These are phyloP conservation scores for Planoprotostelium fungivorum DNA, from an alignment of 78 protist species.

Conservation along the genomic window DNA sequence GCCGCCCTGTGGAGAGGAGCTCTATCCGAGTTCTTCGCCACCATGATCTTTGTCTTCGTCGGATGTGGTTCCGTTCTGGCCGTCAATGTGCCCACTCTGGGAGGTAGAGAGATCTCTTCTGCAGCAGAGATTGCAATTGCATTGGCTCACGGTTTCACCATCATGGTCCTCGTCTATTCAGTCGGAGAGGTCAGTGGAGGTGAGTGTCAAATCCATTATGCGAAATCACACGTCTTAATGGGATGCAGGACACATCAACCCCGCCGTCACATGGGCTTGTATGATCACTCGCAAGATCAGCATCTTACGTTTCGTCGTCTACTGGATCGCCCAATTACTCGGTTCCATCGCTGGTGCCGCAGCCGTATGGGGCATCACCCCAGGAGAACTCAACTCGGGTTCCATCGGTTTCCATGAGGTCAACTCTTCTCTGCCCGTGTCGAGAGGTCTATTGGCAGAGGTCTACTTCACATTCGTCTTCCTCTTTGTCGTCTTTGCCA, in stretches of 20 bases:
- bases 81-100: neutral
- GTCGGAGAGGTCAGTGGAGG: slow-evolving; percentile 6
- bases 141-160: slow-evolving; percentile 6
- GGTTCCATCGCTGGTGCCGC: slow-evolving; percentile 65
- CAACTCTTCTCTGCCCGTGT: neutral
- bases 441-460: neutral
- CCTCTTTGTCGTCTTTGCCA: slow-evolving; percentile 8
- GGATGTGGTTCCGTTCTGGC: neutral
- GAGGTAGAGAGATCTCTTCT: neutral
- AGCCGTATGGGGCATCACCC: slow-evolving; percentile 23
- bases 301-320: slow-evolving; percentile 25
- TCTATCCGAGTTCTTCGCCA: slow-evolving; percentile 4
- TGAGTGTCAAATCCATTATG: too few relatives aligned
- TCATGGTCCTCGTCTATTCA: neutral
- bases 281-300: slow-evolving; percentile 45
- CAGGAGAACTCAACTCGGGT: neutral
- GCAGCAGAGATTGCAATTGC: neutral
- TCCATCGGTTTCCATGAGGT: neutral
- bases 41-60: neutral
- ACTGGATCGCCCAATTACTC: slow-evolving; percentile 38
- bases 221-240: too few relatives aligned
- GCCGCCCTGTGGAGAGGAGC: neutral
- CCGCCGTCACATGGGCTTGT: slow-evolving; percentile 39
- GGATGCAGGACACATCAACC: slow-evolving; percentile 20
- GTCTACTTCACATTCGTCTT: neutral